Evolutionary conservation across 2,329 filamentous ascomycete genomes (phyloP).

Genomic region (Paracorniculantispora psalliotae): DNA sequence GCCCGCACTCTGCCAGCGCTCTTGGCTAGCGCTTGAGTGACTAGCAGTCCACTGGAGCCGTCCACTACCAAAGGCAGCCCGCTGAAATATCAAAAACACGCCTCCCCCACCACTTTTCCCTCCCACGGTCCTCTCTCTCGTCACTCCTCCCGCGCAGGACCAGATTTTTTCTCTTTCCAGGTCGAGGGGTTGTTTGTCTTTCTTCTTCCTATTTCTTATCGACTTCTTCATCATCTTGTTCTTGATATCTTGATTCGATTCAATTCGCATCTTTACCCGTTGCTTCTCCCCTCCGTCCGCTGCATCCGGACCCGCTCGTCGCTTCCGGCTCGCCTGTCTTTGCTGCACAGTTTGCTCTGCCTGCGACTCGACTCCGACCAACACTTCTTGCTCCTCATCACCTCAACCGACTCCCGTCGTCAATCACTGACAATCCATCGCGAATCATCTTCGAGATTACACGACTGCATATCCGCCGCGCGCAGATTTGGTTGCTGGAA

Average conservation of each 20-base stretch:
- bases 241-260: neutral
- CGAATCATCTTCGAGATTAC: neutral
- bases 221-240: neutral
- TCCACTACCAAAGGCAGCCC: slow-evolving; percentile 1
- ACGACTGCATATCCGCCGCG: neutral
- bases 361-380: neutral
- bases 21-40: too few species aligned
- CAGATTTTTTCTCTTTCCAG: neutral
- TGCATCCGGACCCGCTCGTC: slow-evolving; percentile 6
- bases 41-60: too few species aligned
- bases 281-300: neutral
- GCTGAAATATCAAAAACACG: slow-evolving; percentile 9
- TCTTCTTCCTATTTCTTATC: neutral
- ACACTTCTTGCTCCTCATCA: neutral
- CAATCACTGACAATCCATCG: neutral
- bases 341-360: neutral
- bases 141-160: slow-evolving; percentile 4
- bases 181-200: slow-evolving; percentile 4
- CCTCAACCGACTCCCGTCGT: neutral
- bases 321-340: slow-evolving; percentile 3
- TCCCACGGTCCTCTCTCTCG: neutral
- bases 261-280: neutral
- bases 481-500: slow-evolving; percentile 14
- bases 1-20: too few species aligned
- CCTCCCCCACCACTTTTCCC: slow-evolving; percentile 6